A percentile compares a stretch with the other conserved stretches of the same genome.
Conservation (phyloP, 495 filamentous ascomycete genomes). For the Lasiosphaeria miniovina region DNA sequence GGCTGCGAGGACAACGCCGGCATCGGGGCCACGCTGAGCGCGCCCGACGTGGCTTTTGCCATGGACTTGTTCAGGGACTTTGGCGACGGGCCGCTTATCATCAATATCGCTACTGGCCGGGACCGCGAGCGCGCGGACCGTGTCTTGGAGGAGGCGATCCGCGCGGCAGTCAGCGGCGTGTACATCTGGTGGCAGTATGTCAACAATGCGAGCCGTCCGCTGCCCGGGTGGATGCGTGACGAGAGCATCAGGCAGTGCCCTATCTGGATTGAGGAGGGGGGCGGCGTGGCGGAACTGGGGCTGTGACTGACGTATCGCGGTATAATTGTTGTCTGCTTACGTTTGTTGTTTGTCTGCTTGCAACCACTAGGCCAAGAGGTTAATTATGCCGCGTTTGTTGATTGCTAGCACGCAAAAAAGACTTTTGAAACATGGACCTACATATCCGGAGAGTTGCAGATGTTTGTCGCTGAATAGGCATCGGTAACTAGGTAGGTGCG, state of each 20-base stretch:
- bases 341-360: too few species aligned
- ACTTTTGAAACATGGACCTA: too few species aligned
- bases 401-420: too few species aligned
- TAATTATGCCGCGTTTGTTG: too few species aligned
- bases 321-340: too few species aligned
- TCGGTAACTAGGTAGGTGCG: too few species aligned
- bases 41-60: neutral
- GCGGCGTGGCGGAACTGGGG: neutral
- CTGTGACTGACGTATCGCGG: too few species aligned
- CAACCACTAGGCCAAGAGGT: too few species aligned
- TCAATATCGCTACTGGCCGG: neutral
- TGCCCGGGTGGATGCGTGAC: neutral
- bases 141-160: neutral
- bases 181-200: neutral
- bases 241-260: neutral
- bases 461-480: too few species aligned
- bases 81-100: neutral
- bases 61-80: neutral
- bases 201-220: neutral
- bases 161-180: neutral
- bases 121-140: neutral
- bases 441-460: too few species aligned
- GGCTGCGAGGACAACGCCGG: neutral
- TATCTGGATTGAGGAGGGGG: neutral
- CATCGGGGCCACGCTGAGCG: neutral